Evolutionary conservation across 2,329 filamentous ascomycete genomes (phyloP).

Genomic region (Lecanosticta acicola): DNA sequence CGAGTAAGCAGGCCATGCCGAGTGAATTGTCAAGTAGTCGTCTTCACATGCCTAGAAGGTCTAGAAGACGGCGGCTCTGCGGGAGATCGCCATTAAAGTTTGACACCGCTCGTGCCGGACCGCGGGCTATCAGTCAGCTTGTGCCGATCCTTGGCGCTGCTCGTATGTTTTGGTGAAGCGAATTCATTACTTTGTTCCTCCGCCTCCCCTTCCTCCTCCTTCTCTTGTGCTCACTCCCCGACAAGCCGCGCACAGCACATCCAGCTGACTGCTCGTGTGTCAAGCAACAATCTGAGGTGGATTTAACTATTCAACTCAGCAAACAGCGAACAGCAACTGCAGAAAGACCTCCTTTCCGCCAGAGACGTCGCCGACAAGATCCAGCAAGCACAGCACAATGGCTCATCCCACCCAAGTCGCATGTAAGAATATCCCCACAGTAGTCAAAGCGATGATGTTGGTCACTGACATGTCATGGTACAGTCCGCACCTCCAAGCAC

Average conservation of each 20-base stretch:
- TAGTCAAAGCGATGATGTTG: neutral
- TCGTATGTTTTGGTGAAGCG: neutral
- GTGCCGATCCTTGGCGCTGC: neutral
- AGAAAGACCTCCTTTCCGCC: neutral
- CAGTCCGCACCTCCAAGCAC: slow-evolving; percentile 88
- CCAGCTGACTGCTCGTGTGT: slow-evolving; percentile 16
- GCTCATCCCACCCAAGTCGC: slow-evolving; percentile 89
- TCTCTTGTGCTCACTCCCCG: slow-evolving; percentile 2
- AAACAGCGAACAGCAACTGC: slow-evolving; percentile 25
- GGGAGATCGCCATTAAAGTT: slow-evolving; percentile 1
- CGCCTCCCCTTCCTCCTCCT: neutral
- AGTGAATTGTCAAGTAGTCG: neutral
- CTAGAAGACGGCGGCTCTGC: neutral
- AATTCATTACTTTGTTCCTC: neutral
- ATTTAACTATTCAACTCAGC: slow-evolving; percentile 33
- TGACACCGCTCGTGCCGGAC: neutral
- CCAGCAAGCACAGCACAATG: slow-evolving; percentile 52
- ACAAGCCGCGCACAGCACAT: slow-evolving; percentile 1
- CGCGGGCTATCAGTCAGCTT: neutral
- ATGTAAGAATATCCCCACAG: slow-evolving; percentile 48
- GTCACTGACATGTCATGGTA: slow-evolving; percentile 10
- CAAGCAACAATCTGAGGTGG: slow-evolving; percentile 25
- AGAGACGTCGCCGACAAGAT: neutral
- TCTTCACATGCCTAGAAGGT: neutral
- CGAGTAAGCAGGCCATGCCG: too few relatives aligned